phyloP scores from a whole-genome alignment of 2,329 filamentous ascomycete genomes.

The Pleurostoma richardsiae region DNA sequence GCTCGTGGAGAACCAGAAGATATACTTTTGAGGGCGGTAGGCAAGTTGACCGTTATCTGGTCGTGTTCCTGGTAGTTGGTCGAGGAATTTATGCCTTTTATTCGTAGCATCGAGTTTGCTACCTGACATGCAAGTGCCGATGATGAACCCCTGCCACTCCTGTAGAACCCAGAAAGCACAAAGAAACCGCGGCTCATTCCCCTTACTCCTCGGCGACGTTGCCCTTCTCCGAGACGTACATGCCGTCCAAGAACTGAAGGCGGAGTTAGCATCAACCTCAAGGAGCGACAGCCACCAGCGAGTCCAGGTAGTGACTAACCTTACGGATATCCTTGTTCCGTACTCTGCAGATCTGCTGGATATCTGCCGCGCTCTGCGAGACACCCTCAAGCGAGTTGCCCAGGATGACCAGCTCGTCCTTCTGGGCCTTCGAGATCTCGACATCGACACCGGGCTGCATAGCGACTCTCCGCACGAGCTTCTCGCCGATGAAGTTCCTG shows the following conservation, averaged over 20 bases:
- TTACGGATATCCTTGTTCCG: slow-evolving; percentile 99
- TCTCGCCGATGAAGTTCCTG: slow-evolving; percentile 98
- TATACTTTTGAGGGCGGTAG: too few species aligned
- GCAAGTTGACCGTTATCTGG: too few species aligned
- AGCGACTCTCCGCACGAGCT: slow-evolving; percentile 88
- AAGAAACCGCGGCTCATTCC: slow-evolving; percentile 25
- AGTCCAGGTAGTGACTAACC: slow-evolving; percentile 41
- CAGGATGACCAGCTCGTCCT: slow-evolving; percentile 91
- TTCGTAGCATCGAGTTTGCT: slow-evolving; percentile 29
- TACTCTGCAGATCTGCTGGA: slow-evolving; percentile 99
- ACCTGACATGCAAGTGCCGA: slow-evolving; percentile 51
- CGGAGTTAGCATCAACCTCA: slow-evolving; percentile 8
- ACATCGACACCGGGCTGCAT: slow-evolving; percentile 91
- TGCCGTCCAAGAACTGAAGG: slow-evolving; percentile 92
- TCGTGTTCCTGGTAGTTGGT: too few species aligned
- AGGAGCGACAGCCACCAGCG: slow-evolving; percentile 13
- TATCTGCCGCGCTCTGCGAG: slow-evolving; percentile 96
- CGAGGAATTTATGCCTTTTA: slow-evolving; percentile 22
- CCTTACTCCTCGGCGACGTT: slow-evolving; percentile 76
- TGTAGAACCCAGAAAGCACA: slow-evolving; percentile 54
- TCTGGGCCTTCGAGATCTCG: slow-evolving; percentile 83
- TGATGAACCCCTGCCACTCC: slow-evolving; percentile 59
- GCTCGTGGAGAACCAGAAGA: too few species aligned
- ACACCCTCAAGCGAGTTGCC: slow-evolving; percentile 97
- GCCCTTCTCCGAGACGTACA: slow-evolving; percentile 98